Evolutionary conservation across 345 rosid genomes (phyloP).

Genomic region (Jatropha curcas): DNA sequence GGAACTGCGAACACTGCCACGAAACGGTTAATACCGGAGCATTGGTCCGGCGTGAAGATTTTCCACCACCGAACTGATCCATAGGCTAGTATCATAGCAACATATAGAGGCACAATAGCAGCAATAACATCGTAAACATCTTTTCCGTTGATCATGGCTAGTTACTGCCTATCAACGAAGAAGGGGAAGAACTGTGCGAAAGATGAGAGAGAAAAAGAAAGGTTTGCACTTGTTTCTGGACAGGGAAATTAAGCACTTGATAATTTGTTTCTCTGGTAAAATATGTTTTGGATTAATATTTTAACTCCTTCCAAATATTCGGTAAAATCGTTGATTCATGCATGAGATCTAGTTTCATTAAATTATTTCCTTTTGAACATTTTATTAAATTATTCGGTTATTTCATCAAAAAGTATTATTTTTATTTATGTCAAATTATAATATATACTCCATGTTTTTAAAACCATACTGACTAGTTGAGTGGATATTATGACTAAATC

Average conservation of each 20-base stretch:
- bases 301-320: no score
- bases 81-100: slow-evolving; percentile 82
- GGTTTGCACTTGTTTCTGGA: neutral
- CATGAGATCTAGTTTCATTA: neutral
- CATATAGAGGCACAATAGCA: slow-evolving; percentile 77
- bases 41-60: slow-evolving; percentile 80
- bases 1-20: slow-evolving; percentile 90
- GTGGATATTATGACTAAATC: no score
- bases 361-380: no score
- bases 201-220: no score
- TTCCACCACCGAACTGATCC: slow-evolving; percentile 95
- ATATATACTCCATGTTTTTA: no score
- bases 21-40: slow-evolving; percentile 85
- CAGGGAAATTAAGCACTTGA: neutral
- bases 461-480: no score
- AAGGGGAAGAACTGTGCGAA: neutral
- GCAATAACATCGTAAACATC: slow-evolving; percentile 82
- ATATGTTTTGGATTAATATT: neutral
- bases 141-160: slow-evolving; percentile 61
- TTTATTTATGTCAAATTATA: no score
- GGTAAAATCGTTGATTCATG: no score
- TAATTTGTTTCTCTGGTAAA: no score
- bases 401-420: no score
- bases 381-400: no score
- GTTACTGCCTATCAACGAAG: neutral